phyloP scores from a whole-genome alignment of 805 yeast genomes.

The Candida hungchunana region DNA sequence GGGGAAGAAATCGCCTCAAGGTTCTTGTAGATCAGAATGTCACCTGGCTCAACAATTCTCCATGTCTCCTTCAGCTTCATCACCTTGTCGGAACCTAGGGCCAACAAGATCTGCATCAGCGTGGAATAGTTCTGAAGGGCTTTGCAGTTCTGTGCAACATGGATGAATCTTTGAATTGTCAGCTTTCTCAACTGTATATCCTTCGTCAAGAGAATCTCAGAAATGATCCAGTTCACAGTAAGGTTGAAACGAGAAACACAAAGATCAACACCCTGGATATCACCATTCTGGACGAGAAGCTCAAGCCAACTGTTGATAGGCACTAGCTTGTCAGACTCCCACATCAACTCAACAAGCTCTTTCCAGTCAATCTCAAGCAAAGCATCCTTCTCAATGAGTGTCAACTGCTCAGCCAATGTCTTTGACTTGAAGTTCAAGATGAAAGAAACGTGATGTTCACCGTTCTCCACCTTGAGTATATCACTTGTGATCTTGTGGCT shows the following conservation, averaged over 20 bases:
- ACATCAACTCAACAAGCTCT: constrained; percentile 71
- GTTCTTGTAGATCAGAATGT: constrained; percentile 59
- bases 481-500: constrained; percentile 23
- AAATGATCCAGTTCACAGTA: constrained; percentile 86
- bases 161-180: constrained; percentile 81
- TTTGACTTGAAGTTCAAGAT: constrained; percentile 66
- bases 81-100: constrained; percentile 64
- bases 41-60: constrained; percentile 69
- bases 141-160: constrained; percentile 73
- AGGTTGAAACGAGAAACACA: constrained; percentile 83
- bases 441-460: constrained; percentile 72
- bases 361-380: constrained; percentile 88
- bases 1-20: constrained; percentile 74
- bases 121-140: constrained; percentile 79
- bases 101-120: constrained; percentile 80
- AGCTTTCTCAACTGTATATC: constrained; percentile 54
- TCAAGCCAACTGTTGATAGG: constrained; percentile 84
- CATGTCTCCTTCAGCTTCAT: constrained; percentile 65
- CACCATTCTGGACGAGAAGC: constrained; percentile 53
- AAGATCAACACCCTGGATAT: constrained; percentile 70
- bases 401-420: constrained; percentile 73
- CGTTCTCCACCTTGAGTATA: constrained; percentile 22
- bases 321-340: constrained; percentile 57
- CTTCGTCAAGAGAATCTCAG: constrained; percentile 75
- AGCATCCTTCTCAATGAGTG: constrained; percentile 82